A percentile compares a stretch with the other conserved stretches of the same genome.
Evolutionary conservation across 2,329 filamentous ascomycete species (phyloP).

Genomic region (Magnaporthiopsis poae): DNA sequence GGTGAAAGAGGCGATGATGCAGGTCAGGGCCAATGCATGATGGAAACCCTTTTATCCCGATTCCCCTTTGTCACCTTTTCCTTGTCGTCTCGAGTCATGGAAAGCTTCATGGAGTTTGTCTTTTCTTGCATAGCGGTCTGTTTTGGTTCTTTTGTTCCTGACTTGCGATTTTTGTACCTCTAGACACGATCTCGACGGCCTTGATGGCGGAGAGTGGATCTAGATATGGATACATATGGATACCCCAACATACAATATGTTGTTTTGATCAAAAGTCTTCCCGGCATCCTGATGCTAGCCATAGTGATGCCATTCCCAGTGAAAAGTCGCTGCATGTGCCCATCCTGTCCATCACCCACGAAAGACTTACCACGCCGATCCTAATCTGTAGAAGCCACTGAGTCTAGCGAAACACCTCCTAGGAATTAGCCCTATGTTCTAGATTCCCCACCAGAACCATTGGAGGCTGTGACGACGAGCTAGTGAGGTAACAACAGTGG

Average conservation of each 20-base stretch:
- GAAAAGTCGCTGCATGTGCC: no score
- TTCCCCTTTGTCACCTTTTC: not conserved
- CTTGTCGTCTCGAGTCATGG: not conserved
- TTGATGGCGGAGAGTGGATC: not conserved
- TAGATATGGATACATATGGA: not conserved
- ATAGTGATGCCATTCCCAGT: no score
- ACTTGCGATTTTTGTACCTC: not conserved
- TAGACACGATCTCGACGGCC: not conserved
- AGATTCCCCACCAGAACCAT: no score
- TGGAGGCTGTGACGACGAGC: no score
- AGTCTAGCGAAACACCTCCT: no score
- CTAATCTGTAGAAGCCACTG: no score
- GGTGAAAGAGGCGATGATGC: not conserved
- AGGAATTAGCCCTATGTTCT: no score
- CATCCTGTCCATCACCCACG: no score
- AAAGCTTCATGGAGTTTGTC: not conserved
- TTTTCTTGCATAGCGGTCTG: not conserved
- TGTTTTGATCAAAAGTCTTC: not conserved
- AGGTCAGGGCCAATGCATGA: conserved; percentile 7
- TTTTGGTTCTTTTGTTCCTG: not conserved
- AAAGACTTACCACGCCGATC: no score
- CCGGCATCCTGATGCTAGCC: no score
- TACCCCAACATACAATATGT: not conserved
- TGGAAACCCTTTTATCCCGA: not conserved
- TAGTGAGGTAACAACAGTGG: no score